These are phyloP conservation scores for Mucor indicus DNA, from an alignment of 371 early-diverging fungal genomes.

Conservation along the genomic window DNA sequence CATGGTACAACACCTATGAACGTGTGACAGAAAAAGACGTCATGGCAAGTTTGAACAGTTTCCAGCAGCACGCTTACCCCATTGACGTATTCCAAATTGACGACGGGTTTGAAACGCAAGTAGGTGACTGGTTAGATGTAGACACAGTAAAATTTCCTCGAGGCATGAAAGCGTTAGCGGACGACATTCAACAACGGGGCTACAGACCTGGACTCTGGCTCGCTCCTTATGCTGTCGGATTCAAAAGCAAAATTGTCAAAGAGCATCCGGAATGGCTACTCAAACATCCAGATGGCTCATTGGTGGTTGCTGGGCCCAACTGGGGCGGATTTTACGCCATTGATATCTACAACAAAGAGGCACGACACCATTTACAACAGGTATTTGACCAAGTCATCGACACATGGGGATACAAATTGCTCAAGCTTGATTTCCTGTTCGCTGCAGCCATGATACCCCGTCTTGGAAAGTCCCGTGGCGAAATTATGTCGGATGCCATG, in stretches of 20 bases:
- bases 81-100: slow-evolving; percentile 61
- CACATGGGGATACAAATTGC: slow-evolving; percentile 53
- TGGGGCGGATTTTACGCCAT: slow-evolving; percentile 56
- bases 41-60: slow-evolving; percentile 37
- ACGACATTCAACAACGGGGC: slow-evolving; percentile 33
- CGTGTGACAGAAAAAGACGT: slow-evolving; percentile 51
- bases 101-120: slow-evolving; percentile 53
- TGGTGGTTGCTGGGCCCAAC: slow-evolving; percentile 42
- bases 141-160: slow-evolving; percentile 45
- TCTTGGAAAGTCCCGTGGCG: slow-evolving; percentile 52
- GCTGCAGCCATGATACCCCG: slow-evolving; percentile 59
- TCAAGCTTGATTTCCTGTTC: slow-evolving; percentile 62
- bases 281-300: slow-evolving; percentile 19
- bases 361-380: slow-evolving; percentile 36
- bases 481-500: slow-evolving; percentile 62
- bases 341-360: slow-evolving; percentile 52
- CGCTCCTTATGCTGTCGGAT: slow-evolving; percentile 56
- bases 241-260: slow-evolving; percentile 43
- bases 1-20: slow-evolving; percentile 60
- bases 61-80: slow-evolving; percentile 40
- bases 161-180: slow-evolving; percentile 41
- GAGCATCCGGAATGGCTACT: slow-evolving; percentile 59
- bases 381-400: slow-evolving; percentile 50
- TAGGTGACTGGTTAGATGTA: slow-evolving; percentile 59
- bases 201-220: slow-evolving; percentile 56